Conservation (phyloP, 805 yeast species). For the Sungouiella blattae region DNA sequence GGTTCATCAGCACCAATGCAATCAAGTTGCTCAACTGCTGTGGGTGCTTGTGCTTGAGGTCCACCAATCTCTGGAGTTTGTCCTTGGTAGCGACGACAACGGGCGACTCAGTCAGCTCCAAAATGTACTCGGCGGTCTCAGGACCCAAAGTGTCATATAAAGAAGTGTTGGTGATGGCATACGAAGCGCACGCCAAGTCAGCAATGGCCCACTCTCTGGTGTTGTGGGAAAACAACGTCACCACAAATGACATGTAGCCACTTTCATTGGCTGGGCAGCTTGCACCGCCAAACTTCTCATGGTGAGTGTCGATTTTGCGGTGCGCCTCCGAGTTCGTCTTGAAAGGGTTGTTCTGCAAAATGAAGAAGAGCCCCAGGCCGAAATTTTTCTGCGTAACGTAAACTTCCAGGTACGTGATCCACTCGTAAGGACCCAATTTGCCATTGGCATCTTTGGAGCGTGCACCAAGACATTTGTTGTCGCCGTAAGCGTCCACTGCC, state of each 20-base stretch:
- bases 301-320: constrained; percentile 19
- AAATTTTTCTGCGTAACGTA: constrained; percentile 5
- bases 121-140: constrained; percentile 59
- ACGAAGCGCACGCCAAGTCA: constrained; percentile 48
- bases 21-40: constrained; percentile 39
- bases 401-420: constrained; percentile 8
- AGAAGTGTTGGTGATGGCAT: constrained; percentile 26
- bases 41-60: constrained; percentile 34
- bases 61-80: constrained; percentile 47
- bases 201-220: constrained; percentile 36
- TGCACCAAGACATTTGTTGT: constrained; percentile 9
- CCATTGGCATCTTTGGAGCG: constrained; percentile 8
- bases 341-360: constrained; percentile 28
- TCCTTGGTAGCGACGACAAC: constrained; percentile 39
- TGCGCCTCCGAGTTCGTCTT: constrained; percentile 23
- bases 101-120: constrained; percentile 45
- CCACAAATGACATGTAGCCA: constrained; percentile 28
- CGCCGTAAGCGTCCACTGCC: constrained; percentile 5
- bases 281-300: no score
- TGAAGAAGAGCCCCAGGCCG: constrained; percentile 15
- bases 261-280: constrained; percentile 1
- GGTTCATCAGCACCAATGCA: constrained; percentile 55
- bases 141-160: constrained; percentile 41
- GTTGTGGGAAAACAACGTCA: constrained; percentile 32
- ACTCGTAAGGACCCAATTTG: constrained; percentile 8